Base-by-base conservation (phyloP, 2,329 filamentous ascomycete genomes). In the Paecilomyces niveus region DNA sequence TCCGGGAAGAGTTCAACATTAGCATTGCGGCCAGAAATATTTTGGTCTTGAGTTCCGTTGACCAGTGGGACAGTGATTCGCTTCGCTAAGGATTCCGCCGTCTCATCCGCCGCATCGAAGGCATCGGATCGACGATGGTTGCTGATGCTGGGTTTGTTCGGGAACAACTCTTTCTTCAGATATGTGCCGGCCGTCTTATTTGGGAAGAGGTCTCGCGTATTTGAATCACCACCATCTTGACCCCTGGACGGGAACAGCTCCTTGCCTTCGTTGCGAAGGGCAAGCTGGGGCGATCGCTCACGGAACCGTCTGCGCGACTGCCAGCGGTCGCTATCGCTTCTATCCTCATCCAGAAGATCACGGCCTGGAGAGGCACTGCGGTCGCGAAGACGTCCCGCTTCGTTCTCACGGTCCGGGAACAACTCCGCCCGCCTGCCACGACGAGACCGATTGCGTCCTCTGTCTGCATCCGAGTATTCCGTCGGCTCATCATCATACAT, bases 401-500 rank as follows among this genome's bases (percentile, higher is more conserved):
- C 65, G 4, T 65, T 69, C 24, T 68, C 68, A 22, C 70, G 67
- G 9, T 72, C 68, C 2, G 74, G 70, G 56, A 79, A 78, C 22
- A 79, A 62, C 31, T 79, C 74, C 39, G 65, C 62, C 52, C 64
- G 59, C 39, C 70, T 65, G 55, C 65, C 61, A 52, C 69, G 62
- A 61, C 70, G 68, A n/a, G 72, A 70, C 56, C 63, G 56, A 53
- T 64, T 59, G 52, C 67, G 65, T 56, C 67, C 64, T 57, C 70
- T 67, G 8, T 69, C 72, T 24, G 69, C 58, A 55, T 70, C 66
- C 7, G 68, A 67, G 22, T 64, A 64, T 53, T 70, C 69, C 7
- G 67, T 63, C 21, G 64, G 75, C 60, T 84, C 83, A 67, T 96
- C 91, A 63, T 94, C 91, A 73, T 95, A 96, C 79, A 96, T 88